Evolutionary conservation across 768 basidiomycete species (phyloP).

Genomic region (Leccinum pellstonianum): DNA sequence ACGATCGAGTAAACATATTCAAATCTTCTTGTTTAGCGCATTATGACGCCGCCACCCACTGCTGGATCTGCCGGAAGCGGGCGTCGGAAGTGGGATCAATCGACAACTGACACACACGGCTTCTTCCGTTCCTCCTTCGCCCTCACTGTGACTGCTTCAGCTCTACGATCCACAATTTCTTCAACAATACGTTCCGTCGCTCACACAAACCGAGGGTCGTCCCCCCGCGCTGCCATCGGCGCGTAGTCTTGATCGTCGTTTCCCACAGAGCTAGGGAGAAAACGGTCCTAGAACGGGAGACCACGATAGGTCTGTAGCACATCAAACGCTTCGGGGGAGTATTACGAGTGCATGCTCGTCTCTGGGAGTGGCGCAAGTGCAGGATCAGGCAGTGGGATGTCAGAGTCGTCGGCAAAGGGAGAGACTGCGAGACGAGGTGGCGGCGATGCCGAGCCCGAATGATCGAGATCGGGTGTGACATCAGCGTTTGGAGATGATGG

Average conservation of each 20-base stretch:
- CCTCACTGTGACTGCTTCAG: too few species aligned
- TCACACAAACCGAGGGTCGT: too few species aligned
- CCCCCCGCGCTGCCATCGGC: too few species aligned
- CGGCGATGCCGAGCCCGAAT: slow-evolving; percentile 32
- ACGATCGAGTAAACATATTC: too few species aligned
- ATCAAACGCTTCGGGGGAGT: slow-evolving; percentile 76
- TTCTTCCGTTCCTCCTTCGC: too few species aligned
- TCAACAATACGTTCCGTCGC: too few species aligned
- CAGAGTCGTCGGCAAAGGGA: slow-evolving; percentile 30
- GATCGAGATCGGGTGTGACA: slow-evolving; percentile 24
- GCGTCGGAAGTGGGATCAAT: too few species aligned
- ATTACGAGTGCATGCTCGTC: slow-evolving; percentile 54
- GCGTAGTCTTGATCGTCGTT: slow-evolving; percentile 43
- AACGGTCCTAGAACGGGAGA: slow-evolving; percentile 66
- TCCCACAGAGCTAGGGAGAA: slow-evolving; percentile 54
- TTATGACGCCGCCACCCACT: too few species aligned
- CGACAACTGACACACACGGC: too few species aligned
- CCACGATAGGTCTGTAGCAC: slow-evolving; percentile 79
- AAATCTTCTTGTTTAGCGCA: too few species aligned
- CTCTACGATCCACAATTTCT: too few species aligned
- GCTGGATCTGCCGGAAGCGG: too few species aligned
- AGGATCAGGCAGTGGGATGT: slow-evolving; percentile 27
- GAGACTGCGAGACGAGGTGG: slow-evolving; percentile 27
- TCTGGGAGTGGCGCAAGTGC: slow-evolving; percentile 42
- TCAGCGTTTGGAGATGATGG: slow-evolving; percentile 10